Base-by-base conservation (phyloP, 2,329 filamentous ascomycete species). In the Arachnomyces sp. region DNA sequence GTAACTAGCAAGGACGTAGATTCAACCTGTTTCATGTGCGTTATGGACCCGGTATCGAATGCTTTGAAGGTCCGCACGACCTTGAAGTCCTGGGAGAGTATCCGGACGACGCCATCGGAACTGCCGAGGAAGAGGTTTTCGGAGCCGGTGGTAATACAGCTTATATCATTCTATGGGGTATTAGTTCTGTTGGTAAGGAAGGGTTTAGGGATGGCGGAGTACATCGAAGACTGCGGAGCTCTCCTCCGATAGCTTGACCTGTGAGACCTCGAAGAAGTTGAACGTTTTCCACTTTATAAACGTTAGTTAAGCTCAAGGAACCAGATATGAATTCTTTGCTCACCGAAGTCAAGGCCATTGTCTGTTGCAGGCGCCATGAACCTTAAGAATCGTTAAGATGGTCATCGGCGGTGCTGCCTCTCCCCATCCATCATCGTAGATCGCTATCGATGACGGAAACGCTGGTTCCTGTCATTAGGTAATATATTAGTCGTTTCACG, bases 211-310 rank as follows among this genome's bases (percentile, higher is more conserved):
- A 28, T 31, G 40, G 41, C 76, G 13, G 15, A 51, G 62, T 75
- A 84, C 83, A 63, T 89, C 82, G 68, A 93, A 83, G 58, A 88
- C 74, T 57, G 79, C 75, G 52, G 80, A 79, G 59, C 79, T 82
- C 59, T 93, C 86, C 61, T 93, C 83, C 16, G 74, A 76, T 55
- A 89, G 74, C 58, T 82, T 79, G 63, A 95, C 81, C 60, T 84
- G 82, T 60, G 80, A 80, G 63, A 94, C 87, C 67, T 95, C 87
- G 77, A 98, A 96, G 81, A 98, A 98, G 74, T 94, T 89, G 72
- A 98, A 98, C 53, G 84, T 82, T 84, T 95, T 95, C 90, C 92
- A 96, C 90, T 94, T 49, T 16, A 32, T 17, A 15, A 25, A n/a
- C 3, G 9, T n/a, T 6, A 36, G 12, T n/a, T 6, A 7, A 4